Conservation (phyloP, 2,329 filamentous ascomycete species). For the Aspergillus sp. region DNA sequence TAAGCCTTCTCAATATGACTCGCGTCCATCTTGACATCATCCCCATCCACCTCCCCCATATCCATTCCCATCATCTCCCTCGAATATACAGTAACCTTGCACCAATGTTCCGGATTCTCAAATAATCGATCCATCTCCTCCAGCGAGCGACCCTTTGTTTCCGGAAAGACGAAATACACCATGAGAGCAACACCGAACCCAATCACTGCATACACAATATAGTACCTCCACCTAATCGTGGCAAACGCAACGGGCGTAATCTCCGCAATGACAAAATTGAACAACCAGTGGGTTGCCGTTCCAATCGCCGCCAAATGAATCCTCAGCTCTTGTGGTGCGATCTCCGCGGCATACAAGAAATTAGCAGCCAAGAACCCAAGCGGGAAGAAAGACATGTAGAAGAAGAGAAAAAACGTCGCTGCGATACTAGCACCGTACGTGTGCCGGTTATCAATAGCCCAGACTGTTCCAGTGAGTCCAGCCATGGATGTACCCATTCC, state of each 20-base stretch:
- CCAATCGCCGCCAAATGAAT: constrained; percentile 61
- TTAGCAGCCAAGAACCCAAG: constrained; percentile 64
- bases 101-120: too few species aligned
- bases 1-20: too few species aligned
- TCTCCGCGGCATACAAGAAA: constrained; percentile 51
- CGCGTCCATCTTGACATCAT: too few species aligned
- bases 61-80: too few species aligned
- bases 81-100: too few species aligned
- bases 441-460: constrained; percentile 19
- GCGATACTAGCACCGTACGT: neutral
- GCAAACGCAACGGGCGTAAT: constrained; percentile 62
- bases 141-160: constrained; percentile 53
- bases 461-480: neutral
- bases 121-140: too few species aligned
- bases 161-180: constrained; percentile 62
- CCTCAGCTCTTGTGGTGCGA: constrained; percentile 56
- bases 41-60: too few species aligned
- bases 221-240: constrained; percentile 55
- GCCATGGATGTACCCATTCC: too few species aligned
- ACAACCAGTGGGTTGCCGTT: constrained; percentile 60
- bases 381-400: constrained; percentile 63
- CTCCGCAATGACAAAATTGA: constrained; percentile 66
- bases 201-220: constrained; percentile 56
- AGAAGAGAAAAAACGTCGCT: constrained; percentile 55
- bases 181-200: constrained; percentile 42